These are phyloP conservation scores for Plectranthus barbatus DNA, from an alignment of 257 asterid genomes.

Conservation along the genomic window DNA sequence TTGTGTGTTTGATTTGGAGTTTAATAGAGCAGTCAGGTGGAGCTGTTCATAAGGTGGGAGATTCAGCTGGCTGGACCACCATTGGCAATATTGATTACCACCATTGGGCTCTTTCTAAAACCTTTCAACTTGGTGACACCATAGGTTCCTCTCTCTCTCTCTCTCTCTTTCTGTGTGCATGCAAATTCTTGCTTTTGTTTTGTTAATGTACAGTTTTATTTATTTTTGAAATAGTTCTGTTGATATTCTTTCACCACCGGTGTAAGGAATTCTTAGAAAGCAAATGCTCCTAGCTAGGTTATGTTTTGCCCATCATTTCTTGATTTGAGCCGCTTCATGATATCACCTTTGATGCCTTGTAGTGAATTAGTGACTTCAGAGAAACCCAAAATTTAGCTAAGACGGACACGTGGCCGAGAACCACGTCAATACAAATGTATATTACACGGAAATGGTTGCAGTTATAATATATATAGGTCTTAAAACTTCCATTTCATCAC, in stretches of 20 bases:
- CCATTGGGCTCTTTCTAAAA: constrained; percentile 51
- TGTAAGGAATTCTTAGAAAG: neutral
- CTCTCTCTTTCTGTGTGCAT: neutral
- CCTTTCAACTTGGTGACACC: constrained; percentile 54
- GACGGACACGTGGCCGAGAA: too few relatives aligned
- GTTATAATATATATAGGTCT: too few relatives aligned
- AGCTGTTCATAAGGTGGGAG: constrained; percentile 63
- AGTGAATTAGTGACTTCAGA: too few relatives aligned
- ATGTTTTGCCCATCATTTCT: neutral
- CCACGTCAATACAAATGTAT: too few relatives aligned
- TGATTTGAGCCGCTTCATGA: too few relatives aligned
- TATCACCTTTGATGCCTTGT: too few relatives aligned
- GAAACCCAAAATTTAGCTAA: too few relatives aligned
- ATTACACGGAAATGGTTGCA: too few relatives aligned
- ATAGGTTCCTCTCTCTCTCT: constrained; percentile 29
- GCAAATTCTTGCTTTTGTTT: neutral
- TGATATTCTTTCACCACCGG: too few relatives aligned
- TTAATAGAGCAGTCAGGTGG: constrained; percentile 17
- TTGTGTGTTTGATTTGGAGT: constrained; percentile 7
- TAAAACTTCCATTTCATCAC: too few relatives aligned
- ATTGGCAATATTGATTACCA: constrained; percentile 63
- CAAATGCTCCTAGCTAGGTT: neutral
- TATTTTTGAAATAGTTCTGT: too few relatives aligned
- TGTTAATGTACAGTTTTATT: neutral
- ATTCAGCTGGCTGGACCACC: constrained; percentile 79